These are phyloP conservation scores for Allantophomopsis lycopodina DNA, from an alignment of 2,329 filamentous ascomycete genomes.

Conservation along the genomic window DNA sequence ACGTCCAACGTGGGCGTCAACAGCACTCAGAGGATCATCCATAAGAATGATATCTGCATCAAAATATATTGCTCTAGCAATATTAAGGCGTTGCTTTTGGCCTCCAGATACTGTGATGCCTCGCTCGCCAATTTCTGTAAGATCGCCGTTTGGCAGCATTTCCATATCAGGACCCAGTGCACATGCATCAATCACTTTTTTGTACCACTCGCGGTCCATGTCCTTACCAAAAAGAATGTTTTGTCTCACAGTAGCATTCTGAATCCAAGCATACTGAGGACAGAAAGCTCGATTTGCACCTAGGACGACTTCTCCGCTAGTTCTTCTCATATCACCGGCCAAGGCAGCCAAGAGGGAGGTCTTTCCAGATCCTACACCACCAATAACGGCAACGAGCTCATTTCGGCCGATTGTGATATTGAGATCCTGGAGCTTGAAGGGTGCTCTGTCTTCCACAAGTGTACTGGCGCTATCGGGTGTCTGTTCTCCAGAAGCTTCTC, in stretches of 20 bases:
- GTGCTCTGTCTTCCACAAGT: conserved; percentile 37
- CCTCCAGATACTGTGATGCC: conserved; percentile 93
- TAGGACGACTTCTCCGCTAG: conserved; percentile 56
- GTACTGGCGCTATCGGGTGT: conserved; percentile 39
- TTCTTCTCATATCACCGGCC: conserved; percentile 88
- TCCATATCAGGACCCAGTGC: conserved; percentile 76
- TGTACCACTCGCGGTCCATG: conserved; percentile 61
- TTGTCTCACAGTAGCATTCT: conserved; percentile 74
- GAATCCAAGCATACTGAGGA: conserved; percentile 96
- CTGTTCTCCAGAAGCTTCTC: conserved; percentile 25
- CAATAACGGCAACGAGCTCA: conserved; percentile 76
- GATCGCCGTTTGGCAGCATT: conserved; percentile 81
- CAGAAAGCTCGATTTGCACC: conserved; percentile 81
- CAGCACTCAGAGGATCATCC: conserved; percentile 56
- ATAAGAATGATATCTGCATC: conserved; percentile 54
- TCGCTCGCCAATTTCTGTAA: conserved; percentile 87
- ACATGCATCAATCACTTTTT: conserved; percentile 52
- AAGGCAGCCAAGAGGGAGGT: conserved; percentile 78
- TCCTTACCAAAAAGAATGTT: conserved; percentile 87
- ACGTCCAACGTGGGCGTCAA: conserved; percentile 56
- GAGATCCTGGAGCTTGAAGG: conserved; percentile 60
- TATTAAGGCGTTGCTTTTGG: conserved; percentile 90
- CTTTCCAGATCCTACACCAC: conserved; percentile 81
- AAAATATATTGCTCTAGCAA: conserved; percentile 69
- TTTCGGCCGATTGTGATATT: conserved; percentile 56